Conservation (phyloP, 768 basidiomycete genomes). For the Paxillus rubicundulus region DNA sequence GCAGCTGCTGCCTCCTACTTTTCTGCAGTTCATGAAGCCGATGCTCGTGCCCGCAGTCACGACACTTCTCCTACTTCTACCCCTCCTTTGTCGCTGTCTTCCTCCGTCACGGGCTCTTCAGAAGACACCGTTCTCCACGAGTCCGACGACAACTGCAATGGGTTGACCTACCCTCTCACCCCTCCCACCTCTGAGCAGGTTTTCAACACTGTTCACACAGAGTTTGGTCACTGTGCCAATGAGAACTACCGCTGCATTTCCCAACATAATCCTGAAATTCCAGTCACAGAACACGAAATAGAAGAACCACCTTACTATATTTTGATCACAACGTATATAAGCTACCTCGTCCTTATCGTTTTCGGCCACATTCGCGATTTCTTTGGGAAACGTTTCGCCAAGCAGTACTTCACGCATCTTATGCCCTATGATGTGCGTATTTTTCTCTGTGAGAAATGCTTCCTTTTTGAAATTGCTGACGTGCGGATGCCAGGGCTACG, state of each 20-base stretch:
- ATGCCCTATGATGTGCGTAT: conserved; percentile 78
- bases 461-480: conserved; percentile 7
- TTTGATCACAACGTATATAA: conserved; percentile 86
- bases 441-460: neutral
- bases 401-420: conserved; percentile 73
- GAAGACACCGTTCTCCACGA: conserved; percentile 67
- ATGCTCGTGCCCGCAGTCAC: conserved; percentile 60
- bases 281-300: conserved; percentile 55
- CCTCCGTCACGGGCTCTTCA: conserved; percentile 65
- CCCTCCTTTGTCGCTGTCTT: conserved; percentile 71
- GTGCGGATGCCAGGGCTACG: conserved; percentile 71
- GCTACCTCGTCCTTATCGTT: conserved; percentile 88
- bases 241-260: conserved; percentile 69
- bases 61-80: conserved; percentile 56
- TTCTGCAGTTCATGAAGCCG: conserved; percentile 59
- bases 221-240: conserved; percentile 90
- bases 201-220: conserved; percentile 78
- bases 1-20: conserved; percentile 58
- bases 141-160: conserved; percentile 50
- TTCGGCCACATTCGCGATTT: conserved; percentile 95
- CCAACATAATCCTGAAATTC: conserved; percentile 47
- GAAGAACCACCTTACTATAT: conserved; percentile 93
- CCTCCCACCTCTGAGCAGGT: conserved; percentile 81
- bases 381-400: conserved; percentile 79
- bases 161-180: conserved; percentile 56